Base-by-base conservation (phyloP, 345 rosid species). In the Rubroshorea leprosula region DNA sequence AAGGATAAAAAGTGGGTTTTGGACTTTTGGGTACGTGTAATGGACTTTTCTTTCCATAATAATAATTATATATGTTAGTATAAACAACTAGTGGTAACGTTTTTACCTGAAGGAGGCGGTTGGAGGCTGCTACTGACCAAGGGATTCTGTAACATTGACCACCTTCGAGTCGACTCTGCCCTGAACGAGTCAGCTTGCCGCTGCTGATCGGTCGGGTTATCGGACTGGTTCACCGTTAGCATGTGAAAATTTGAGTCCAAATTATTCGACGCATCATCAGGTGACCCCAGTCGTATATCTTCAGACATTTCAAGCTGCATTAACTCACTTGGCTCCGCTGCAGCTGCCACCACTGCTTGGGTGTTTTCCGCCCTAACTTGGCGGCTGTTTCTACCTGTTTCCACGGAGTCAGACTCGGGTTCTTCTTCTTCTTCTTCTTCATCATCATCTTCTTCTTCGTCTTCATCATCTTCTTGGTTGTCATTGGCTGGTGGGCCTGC, bases 251-350 rank as follows among this genome's bases (percentile, higher is more conserved):
- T 81, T 6, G 86, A 68, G 48, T 77, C 86, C 51, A 83, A 61
- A 31, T 83, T 76, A 55, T 75, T 86, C 0, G 89, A 83, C 48
- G 75, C 82, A 12, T 86, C 89, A 41, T 86, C 87, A 0, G 93
- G 93, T 2, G 87, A 86, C 15, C 93, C 93, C 14, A 83, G 66
- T 65, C 85, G 70, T 41, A 85, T 85, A 60, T 79, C 86, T 72
- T 83, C 93, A 0, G 93, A 86, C 93, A 83, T 86, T 49, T 83
- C 93, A 45, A 86, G 59, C 64, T 78, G 86, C 86, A 81, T 79
- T 7, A 82, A 74, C 71, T 85, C 86, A 59, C 76, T 83, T 24
- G 82, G 87, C 72, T 85, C 86, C 0, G 77, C 75, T 4, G 61
- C 60, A 0, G 71, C 60, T 6, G 22, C 52, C 21, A 51, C 61